A percentile compares a stretch with the other conserved stretches of the same genome.
These are phyloP conservation scores for Aspergillus ibericus DNA, from an alignment of 2,329 filamentous ascomycete genomes.

Conservation along the genomic window DNA sequence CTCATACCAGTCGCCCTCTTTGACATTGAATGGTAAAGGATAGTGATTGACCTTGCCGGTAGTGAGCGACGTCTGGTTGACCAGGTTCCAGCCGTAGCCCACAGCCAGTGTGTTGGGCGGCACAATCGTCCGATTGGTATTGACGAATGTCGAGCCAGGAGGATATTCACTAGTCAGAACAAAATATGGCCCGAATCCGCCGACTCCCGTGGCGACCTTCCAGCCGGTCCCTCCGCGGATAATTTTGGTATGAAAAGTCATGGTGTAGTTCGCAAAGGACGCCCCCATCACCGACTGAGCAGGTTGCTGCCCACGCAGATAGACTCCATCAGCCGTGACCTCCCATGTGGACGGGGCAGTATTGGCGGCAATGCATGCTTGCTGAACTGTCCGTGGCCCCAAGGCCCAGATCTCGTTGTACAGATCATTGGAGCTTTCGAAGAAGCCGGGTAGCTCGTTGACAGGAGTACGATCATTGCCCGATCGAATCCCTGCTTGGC, in stretches of 20 bases:
- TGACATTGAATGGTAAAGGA: background rate
- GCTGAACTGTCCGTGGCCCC: slow-evolving; percentile 16
- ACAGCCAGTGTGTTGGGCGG: slow-evolving; percentile 8
- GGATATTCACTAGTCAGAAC: slow-evolving; percentile 15
- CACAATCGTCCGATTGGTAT: slow-evolving; percentile 4
- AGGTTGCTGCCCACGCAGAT: slow-evolving; percentile 14
- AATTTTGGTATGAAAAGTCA: slow-evolving; percentile 17
- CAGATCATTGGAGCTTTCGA: slow-evolving; percentile 12
- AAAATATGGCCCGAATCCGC: slow-evolving; percentile 19
- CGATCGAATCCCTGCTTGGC: background rate
- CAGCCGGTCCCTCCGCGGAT: slow-evolving; percentile 16
- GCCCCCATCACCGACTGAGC: slow-evolving; percentile 14
- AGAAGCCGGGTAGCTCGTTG: slow-evolving; percentile 8
- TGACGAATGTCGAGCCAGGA: slow-evolving; percentile 1
- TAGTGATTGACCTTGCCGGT: slow-evolving; percentile 2
- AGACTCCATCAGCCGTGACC: slow-evolving; percentile 9
- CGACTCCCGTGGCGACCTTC: slow-evolving; percentile 14
- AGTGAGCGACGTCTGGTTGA: slow-evolving; percentile 8
- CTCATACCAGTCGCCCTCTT: slow-evolving; percentile 1
- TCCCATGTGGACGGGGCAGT: slow-evolving; percentile 18
- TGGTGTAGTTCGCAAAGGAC: slow-evolving; percentile 14
- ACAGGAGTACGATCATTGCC: slow-evolving; percentile 4
- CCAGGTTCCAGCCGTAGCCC: slow-evolving; percentile 9
- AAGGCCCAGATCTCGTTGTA: slow-evolving; percentile 21
- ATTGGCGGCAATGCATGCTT: slow-evolving; percentile 14